phyloP scores from a whole-genome alignment of 805 yeast species.

The Pichia cephalocereana region DNA sequence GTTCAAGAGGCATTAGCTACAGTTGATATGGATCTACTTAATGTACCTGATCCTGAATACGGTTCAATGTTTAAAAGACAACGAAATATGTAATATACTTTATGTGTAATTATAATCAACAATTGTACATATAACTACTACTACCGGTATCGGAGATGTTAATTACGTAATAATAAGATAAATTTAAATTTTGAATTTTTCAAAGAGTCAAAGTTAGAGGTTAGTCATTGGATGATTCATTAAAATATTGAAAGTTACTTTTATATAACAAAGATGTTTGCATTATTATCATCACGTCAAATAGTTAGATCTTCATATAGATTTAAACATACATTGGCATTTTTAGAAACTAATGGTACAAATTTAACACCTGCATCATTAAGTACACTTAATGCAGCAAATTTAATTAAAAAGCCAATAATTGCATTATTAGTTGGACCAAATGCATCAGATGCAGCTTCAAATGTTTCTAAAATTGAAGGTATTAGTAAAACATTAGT shows the following conservation, averaged over 20 bases:
- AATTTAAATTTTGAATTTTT: no score
- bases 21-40: background rate
- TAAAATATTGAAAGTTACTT: no score
- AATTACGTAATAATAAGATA: no score
- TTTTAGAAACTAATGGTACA: conserved; percentile 55
- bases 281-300: background rate
- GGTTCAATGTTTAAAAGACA: conserved; percentile 9
- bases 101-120: conserved; percentile 5
- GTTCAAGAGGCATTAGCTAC: background rate
- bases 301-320: conserved; percentile 19
- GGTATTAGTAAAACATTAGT: conserved; percentile 49
- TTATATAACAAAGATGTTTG: background rate
- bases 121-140: no score
- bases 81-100: conserved; percentile 5
- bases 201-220: no score
- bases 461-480: conserved; percentile 41
- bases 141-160: no score
- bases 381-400: conserved; percentile 71
- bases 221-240: no score
- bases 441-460: conserved; percentile 40
- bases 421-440: conserved; percentile 73
- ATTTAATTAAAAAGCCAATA: conserved; percentile 63
- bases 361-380: conserved; percentile 58
- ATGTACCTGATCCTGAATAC: conserved; percentile 6
- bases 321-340: conserved; percentile 64